Evolutionary conservation across 2,329 filamentous ascomycete genomes (phyloP).

Genomic region (Nannizziopsis barbatae): DNA sequence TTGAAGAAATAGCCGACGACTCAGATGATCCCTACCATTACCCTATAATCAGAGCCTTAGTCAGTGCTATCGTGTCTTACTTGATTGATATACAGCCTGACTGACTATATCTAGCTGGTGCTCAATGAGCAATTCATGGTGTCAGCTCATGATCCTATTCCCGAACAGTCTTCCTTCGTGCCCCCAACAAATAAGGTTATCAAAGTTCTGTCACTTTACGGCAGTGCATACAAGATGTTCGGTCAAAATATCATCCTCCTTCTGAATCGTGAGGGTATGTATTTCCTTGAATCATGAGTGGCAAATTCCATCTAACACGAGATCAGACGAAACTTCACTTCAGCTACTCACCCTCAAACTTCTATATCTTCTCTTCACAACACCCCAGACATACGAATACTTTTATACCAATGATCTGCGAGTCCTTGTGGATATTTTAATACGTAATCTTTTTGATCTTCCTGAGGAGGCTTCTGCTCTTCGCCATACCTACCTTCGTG

Average conservation of each 20-base stretch:
- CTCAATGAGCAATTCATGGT: slow-evolving; percentile 99
- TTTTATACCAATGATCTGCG: slow-evolving; percentile 97
- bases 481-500: slow-evolving; percentile 86
- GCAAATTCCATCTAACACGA: not conserved
- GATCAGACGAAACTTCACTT: slow-evolving; percentile 65
- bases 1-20: slow-evolving; percentile 79
- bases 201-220: slow-evolving; percentile 74
- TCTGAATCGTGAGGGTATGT: slow-evolving; percentile 70
- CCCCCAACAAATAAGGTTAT: slow-evolving; percentile 84
- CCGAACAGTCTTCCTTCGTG: slow-evolving; percentile 29
- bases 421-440: slow-evolving; percentile 88
- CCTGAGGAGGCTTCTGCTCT: slow-evolving; percentile 65
- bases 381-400: slow-evolving; percentile 83
- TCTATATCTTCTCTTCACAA: slow-evolving; percentile 90
- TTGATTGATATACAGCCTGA: slow-evolving; percentile 11
- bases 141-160: slow-evolving; percentile 45
- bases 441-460: slow-evolving; percentile 90
- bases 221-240: slow-evolving; percentile 78
- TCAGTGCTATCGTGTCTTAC: slow-evolving; percentile 37
- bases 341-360: slow-evolving; percentile 95
- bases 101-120: slow-evolving; percentile 54
- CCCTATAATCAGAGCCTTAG: slow-evolving; percentile 81
- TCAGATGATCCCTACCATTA: slow-evolving; percentile 91
- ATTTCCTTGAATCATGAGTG: not conserved
- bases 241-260: slow-evolving; percentile 95